Evolutionary conservation across 2,329 filamentous ascomycete species (phyloP), one percentile per base, ranked within the genome.

Genomic region (Cladosporium sp.): DNA sequence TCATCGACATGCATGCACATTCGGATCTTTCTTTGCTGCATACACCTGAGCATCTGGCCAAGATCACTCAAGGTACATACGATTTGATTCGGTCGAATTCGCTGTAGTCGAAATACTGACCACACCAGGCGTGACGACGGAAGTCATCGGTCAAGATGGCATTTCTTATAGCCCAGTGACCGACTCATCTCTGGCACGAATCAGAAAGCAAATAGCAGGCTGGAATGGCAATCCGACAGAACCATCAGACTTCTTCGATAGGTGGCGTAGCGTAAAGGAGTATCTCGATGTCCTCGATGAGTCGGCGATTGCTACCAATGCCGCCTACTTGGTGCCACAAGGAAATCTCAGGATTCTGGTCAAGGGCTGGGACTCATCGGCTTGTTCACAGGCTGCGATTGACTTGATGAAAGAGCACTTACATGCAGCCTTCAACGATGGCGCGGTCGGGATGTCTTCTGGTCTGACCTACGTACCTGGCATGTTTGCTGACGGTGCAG

Each of bases 1-100:
- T 69, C 55, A 69, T 69, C 37, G 67, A 69, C 52, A 69, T 69
- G 67, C 67, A 69, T 47, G 67, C 67, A n/a, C 67, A 69, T 39
- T 67, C 64, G 14, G 67, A 69, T 51, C 61, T 69, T 11, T 67
- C 65, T 5, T 59, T 69, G 4, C 64, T 69, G 2, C 65, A 68
- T 45, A 69, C 65, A 3, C 66, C 65, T 3, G 51, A 60, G 4
- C 67, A 69, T 36, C 42, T 61, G 30, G 67, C 67, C 12, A 69
- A 69, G 40, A 67, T 69, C 34, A 68, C 66, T 0, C 67, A 69
- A 54, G 67, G 30, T 34, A 34, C 11, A 12, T 34, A 3, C 4
- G 9, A 34, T 25, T 5, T 34, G 30, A 34, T 3, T 9, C 7
- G 8, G 11, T 5, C 7, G 8, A 34, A 2, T 34, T 12, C 11